phyloP scores from a whole-genome alignment of 306 rosid species.

The Castanea sativa region DNA sequence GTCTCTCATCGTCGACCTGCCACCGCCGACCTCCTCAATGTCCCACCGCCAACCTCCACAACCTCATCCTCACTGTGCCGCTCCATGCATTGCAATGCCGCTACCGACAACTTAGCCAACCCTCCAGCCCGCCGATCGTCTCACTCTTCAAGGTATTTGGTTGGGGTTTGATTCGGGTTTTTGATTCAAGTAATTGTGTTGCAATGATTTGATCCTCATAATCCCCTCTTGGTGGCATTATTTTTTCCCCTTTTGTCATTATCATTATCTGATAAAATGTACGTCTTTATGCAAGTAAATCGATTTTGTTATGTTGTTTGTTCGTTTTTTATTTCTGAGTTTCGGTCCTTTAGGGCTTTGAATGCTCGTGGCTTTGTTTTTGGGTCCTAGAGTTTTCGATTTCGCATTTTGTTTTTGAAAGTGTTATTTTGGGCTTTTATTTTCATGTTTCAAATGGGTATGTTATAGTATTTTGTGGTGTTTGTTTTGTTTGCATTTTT shows the following conservation, averaged over 20 bases:
- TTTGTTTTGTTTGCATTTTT: not conserved
- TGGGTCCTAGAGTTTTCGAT: constrained; percentile 20
- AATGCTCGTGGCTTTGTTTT: not conserved
- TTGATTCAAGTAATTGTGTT: no score
- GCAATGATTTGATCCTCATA: no score
- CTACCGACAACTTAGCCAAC: no score
- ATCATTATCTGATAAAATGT: constrained; percentile 45
- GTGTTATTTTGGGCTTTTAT: not conserved
- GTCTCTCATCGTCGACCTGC: no score
- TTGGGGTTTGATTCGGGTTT: no score
- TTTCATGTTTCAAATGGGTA: not conserved
- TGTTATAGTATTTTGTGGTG: not conserved
- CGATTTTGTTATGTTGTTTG: not conserved
- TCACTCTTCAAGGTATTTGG: no score
- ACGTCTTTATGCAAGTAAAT: not conserved
- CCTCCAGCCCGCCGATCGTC: no score
- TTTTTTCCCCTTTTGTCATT: no score
- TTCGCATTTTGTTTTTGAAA: not conserved
- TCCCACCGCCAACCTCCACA: no score
- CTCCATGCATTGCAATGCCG: rapidly evolving
- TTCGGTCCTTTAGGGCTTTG: not conserved
- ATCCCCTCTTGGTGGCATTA: no score
- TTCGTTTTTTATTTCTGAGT: not conserved
- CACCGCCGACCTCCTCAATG: no score
- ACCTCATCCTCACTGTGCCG: no score